These are phyloP conservation scores for Monosporascus sp. DNA, from an alignment of 2,329 filamentous ascomycete genomes.

Conservation along the genomic window DNA sequence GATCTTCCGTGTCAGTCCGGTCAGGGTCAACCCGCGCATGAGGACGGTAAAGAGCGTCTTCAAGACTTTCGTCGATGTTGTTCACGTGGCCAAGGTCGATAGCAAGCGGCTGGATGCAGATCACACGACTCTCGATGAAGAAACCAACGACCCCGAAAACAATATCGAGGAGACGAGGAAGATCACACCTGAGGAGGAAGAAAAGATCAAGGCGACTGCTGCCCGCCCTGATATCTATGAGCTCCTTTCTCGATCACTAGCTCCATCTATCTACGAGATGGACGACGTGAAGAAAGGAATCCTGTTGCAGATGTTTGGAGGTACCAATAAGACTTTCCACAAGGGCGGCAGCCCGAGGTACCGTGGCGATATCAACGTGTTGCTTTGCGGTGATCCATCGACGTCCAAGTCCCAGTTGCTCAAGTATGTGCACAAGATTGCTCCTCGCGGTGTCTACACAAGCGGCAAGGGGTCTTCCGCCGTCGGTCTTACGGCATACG, in stretches of 20 bases:
- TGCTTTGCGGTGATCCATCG: slow-evolving; percentile 94
- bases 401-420: slow-evolving; percentile 94
- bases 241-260: slow-evolving; percentile 80
- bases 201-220: slow-evolving; percentile 77
- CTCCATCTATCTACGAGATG: slow-evolving; percentile 94
- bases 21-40: slow-evolving; percentile 90
- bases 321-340: slow-evolving; percentile 95
- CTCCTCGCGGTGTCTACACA: slow-evolving; percentile 78
- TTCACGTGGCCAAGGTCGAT: slow-evolving; percentile 95
- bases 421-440: slow-evolving; percentile 95
- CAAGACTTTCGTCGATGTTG: slow-evolving; percentile 94
- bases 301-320: slow-evolving; percentile 90
- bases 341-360: slow-evolving; percentile 95
- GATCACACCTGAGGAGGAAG: slow-evolving; percentile 79
- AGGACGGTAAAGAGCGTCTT: slow-evolving; percentile 90
- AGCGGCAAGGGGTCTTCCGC: slow-evolving; percentile 77
- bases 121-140: slow-evolving; percentile 77
- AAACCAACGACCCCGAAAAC: slow-evolving; percentile 65
- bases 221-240: slow-evolving; percentile 86
- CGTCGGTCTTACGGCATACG: slow-evolving; percentile 75
- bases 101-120: slow-evolving; percentile 92
- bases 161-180: slow-evolving; percentile 78
- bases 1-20: slow-evolving; percentile 91
- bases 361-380: slow-evolving; percentile 92
- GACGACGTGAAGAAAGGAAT: slow-evolving; percentile 99